These are phyloP conservation scores for Zalaria sp. DNA, from an alignment of 2,329 filamentous ascomycete species.

Conservation along the genomic window DNA sequence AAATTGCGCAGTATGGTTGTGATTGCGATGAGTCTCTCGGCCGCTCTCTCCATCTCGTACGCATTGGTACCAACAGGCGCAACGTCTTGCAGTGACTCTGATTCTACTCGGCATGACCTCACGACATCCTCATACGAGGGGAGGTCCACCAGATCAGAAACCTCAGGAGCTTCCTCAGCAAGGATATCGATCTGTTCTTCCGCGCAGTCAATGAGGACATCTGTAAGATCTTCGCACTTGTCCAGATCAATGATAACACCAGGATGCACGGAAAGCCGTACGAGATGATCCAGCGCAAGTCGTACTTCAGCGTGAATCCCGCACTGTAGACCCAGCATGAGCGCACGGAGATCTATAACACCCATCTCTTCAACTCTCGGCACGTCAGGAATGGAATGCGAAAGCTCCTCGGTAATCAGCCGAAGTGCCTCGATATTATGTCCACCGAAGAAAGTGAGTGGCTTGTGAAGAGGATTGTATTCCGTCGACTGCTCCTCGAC, in stretches of 20 bases:
- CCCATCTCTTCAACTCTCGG: conserved; percentile 68
- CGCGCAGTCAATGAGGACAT: conserved; percentile 77
- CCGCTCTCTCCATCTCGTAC: conserved; percentile 74
- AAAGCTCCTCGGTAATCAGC: conserved; percentile 52
- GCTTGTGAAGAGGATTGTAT: conserved; percentile 8
- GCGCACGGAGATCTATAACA: conserved; percentile 75
- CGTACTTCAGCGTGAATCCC: conserved; percentile 85
- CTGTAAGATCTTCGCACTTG: conserved; percentile 75
- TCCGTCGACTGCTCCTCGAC: conserved; percentile 3
- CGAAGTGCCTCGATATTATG: conserved; percentile 52
- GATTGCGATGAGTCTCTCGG: conserved; percentile 77
- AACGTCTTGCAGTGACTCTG: conserved; percentile 56
- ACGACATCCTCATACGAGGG: conserved; percentile 78
- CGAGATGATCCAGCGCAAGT: conserved; percentile 72
- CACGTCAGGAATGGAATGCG: conserved; percentile 56
- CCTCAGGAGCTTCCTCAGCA: conserved; percentile 70
- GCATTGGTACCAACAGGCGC: conserved; percentile 60
- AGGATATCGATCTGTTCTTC: conserved; percentile 77
- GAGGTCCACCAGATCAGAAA: conserved; percentile 74
- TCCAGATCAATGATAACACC: conserved; percentile 53
- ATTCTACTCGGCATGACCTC: conserved; percentile 62
- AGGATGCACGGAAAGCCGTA: conserved; percentile 52
- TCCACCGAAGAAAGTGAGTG: conserved; percentile 42
- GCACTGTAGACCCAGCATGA: conserved; percentile 80
- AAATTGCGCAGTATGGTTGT: conserved; percentile 87